These are phyloP conservation scores for Talaromyces proteolyticus DNA, from an alignment of 495 filamentous ascomycete genomes.

Conservation along the genomic window DNA sequence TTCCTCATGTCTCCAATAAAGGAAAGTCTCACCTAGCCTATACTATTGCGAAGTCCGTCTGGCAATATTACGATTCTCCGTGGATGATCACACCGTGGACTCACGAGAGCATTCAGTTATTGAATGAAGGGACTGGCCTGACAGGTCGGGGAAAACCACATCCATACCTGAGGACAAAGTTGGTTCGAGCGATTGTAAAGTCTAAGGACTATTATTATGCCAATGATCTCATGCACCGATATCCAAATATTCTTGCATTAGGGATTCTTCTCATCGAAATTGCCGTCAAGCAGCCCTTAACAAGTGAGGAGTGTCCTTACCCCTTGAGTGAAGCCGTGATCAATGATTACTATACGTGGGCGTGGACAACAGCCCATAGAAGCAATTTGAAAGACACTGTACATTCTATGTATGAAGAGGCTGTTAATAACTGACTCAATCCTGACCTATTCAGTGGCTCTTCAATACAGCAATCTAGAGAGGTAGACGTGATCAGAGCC, in stretches of 20 bases:
- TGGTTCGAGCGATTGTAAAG: background rate
- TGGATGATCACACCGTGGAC: slow-evolving; percentile 15
- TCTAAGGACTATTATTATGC: background rate
- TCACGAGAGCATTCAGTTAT: slow-evolving; percentile 8
- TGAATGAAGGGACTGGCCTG: background rate
- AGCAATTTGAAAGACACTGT: background rate
- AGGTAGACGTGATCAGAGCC: too few species aligned
- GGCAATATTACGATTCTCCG: slow-evolving; percentile 15
- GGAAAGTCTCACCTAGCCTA: slow-evolving; percentile 9
- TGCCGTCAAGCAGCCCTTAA: background rate
- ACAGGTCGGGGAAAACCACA: background rate
- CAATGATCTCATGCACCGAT: background rate
- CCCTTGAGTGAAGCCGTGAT: background rate
- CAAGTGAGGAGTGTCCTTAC: background rate
- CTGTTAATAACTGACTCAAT: background rate
- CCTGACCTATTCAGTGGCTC: background rate
- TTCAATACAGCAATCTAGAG: background rate
- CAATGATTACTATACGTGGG: background rate
- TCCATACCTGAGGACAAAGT: background rate
- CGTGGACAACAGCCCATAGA: background rate
- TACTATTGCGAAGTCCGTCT: slow-evolving; percentile 13
- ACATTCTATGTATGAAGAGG: background rate
- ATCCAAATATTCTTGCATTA: background rate
- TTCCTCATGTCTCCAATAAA: slow-evolving; percentile 8
- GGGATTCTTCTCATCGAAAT: background rate